phyloP scores from a whole-genome alignment of 768 basidiomycete species.

The Termitomyces sp. region DNA sequence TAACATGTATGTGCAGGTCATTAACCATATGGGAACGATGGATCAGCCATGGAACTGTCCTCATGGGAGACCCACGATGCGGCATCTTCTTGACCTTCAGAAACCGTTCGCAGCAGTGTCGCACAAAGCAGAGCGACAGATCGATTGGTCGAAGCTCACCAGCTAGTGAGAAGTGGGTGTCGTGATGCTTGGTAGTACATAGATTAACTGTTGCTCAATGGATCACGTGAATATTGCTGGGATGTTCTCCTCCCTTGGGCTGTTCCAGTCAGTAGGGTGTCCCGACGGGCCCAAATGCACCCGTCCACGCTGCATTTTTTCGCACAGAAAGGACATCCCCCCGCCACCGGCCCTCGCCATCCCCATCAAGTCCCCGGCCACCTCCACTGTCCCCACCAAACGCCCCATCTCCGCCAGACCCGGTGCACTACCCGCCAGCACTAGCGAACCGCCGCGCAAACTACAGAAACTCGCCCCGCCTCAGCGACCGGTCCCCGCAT shows the following conservation, averaged over 20 bases:
- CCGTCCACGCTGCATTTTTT: slow-evolving; percentile 57
- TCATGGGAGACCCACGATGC: slow-evolving; percentile 84
- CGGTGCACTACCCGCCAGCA: slow-evolving; percentile 9
- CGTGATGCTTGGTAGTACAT: too few species aligned
- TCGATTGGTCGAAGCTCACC: not conserved
- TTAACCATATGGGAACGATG: slow-evolving; percentile 80
- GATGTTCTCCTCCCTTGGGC: slow-evolving; percentile 62
- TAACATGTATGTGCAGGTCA: slow-evolving; percentile 39
- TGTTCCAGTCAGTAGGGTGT: slow-evolving; percentile 57
- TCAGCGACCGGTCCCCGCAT: slow-evolving; percentile 32
- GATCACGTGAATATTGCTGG: not conserved
- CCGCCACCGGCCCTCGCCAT: slow-evolving; percentile 32
- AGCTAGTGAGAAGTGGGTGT: not conserved
- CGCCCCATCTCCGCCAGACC: slow-evolving; percentile 34
- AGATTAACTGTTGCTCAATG: too few species aligned
- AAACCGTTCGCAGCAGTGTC: not conserved
- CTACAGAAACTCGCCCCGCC: slow-evolving; percentile 50
- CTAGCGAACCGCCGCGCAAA: slow-evolving; percentile 56
- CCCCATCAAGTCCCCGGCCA: slow-evolving; percentile 22
- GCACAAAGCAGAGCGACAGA: not conserved
- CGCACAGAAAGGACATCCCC: slow-evolving; percentile 42
- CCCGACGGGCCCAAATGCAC: slow-evolving; percentile 47
- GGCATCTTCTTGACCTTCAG: slow-evolving; percentile 56
- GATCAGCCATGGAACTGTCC: slow-evolving; percentile 87
- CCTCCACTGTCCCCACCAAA: slow-evolving; percentile 41